These are phyloP conservation scores for Penicillium angulare DNA, from an alignment of 495 filamentous ascomycete genomes.

Conservation along the genomic window DNA sequence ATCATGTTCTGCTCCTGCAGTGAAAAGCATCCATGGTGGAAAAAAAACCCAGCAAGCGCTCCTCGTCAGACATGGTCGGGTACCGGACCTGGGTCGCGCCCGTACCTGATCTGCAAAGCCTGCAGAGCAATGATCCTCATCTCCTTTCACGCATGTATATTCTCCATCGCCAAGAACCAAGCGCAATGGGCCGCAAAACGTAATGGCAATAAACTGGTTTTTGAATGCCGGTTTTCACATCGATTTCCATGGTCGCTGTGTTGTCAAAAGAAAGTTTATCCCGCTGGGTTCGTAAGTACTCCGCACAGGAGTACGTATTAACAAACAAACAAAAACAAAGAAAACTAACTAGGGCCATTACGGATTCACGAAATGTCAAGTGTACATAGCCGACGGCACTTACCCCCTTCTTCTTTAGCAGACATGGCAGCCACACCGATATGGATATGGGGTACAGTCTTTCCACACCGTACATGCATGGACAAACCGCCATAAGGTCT, in stretches of 20 bases:
- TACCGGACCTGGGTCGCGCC: not conserved
- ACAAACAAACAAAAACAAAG: too few species aligned
- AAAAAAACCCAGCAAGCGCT: too few species aligned
- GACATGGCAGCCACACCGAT: too few species aligned
- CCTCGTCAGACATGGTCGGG: not conserved
- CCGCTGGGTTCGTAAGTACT: not conserved
- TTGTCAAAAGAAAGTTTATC: not conserved
- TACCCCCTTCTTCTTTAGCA: too few species aligned
- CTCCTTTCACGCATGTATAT: not conserved
- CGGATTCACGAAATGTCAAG: too few species aligned
- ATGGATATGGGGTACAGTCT: too few species aligned
- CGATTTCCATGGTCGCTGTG: not conserved
- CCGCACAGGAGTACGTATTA: too few species aligned
- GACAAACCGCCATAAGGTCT: not conserved
- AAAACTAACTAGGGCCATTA: not conserved
- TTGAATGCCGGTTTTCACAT: not conserved
- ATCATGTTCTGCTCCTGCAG: too few species aligned
- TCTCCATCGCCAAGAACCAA: not conserved
- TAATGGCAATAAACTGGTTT: not conserved
- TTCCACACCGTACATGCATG: not conserved
- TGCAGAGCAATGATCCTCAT: not conserved
- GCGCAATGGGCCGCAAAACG: not conserved
- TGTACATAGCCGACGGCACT: too few species aligned
- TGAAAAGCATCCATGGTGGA: too few species aligned
- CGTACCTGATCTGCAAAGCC: slow-evolving; percentile 1